These are phyloP conservation scores for Chaetoscypha palmicola DNA, from an alignment of 2,329 filamentous ascomycete species.

Conservation along the genomic window DNA sequence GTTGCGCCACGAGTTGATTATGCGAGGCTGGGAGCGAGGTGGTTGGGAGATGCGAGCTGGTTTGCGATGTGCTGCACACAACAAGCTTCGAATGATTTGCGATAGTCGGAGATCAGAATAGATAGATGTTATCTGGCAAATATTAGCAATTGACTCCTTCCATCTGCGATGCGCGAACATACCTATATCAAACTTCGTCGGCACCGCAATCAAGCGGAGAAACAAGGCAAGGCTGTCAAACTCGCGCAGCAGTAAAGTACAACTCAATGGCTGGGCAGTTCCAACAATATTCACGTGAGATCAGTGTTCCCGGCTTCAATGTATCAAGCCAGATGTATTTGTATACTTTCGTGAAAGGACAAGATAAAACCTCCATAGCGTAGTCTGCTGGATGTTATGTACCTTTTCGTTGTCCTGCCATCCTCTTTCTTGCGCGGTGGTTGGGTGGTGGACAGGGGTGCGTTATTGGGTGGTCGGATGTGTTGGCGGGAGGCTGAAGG, in stretches of 20 bases:
- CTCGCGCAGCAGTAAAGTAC: background rate
- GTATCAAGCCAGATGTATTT: background rate
- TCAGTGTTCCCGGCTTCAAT: background rate
- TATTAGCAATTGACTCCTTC: too few relatives aligned
- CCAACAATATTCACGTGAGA: background rate
- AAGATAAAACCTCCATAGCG: background rate
- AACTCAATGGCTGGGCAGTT: background rate
- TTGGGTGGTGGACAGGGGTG: background rate
- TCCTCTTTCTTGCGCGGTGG: conserved; percentile 2
- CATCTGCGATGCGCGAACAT: too few relatives aligned
- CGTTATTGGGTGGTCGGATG: conserved; percentile 1
- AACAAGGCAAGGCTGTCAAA: background rate
- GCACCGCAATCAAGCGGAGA: background rate
- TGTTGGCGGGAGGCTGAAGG: conserved; percentile 1
- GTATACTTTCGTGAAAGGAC: background rate
- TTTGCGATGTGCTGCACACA: too few relatives aligned
- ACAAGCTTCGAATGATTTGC: too few relatives aligned
- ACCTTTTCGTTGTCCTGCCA: conserved; percentile 4
- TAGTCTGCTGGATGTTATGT: background rate
- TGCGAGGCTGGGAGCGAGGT: too few relatives aligned
- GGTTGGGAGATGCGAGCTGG: too few relatives aligned
- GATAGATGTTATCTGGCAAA: too few relatives aligned
- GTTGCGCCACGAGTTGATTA: too few relatives aligned
- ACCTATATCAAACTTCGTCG: background rate
- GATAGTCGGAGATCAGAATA: too few relatives aligned